phyloP scores from a whole-genome alignment of 129 eudicot species.

The Solidago caesia region DNA sequence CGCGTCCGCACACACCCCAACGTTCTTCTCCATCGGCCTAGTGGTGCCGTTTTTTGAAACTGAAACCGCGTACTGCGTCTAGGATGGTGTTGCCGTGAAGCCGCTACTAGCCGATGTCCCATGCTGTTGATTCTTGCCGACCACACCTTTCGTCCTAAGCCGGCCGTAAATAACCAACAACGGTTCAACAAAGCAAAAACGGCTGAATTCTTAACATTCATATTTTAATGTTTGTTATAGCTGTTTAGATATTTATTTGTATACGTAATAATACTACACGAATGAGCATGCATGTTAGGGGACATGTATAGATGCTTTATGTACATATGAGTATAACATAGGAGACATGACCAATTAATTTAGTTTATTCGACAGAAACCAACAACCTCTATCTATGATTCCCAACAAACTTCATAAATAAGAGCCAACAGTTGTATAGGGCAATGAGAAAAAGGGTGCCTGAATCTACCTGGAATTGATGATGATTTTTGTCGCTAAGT shows the following conservation, averaged over 20 bases:
- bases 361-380: conserved; percentile 28
- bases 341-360: conserved; percentile 31
- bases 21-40: too few relatives aligned
- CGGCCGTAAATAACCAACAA: too few relatives aligned
- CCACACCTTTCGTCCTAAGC: too few relatives aligned
- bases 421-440: conserved; percentile 22
- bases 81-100: too few relatives aligned
- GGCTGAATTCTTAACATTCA: too few relatives aligned
- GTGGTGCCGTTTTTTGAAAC: too few relatives aligned
- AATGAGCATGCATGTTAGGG: conserved; percentile 27
- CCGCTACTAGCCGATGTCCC: too few relatives aligned
- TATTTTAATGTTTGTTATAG: background rate
- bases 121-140: too few relatives aligned
- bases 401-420: conserved; percentile 34
- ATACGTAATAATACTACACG: background rate
- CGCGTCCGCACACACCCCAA: too few relatives aligned
- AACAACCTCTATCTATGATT: conserved; percentile 35
- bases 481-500: conserved; percentile 34
- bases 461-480: conserved; percentile 45
- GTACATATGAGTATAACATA: conserved; percentile 20
- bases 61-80: too few relatives aligned
- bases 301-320: conserved; percentile 25
- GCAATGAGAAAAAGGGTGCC: conserved; percentile 28
- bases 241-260: background rate
- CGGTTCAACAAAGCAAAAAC: too few relatives aligned